Evolutionary conservation across 129 eudicot genomes (phyloP).

Genomic region (Flaveria linearis): DNA sequence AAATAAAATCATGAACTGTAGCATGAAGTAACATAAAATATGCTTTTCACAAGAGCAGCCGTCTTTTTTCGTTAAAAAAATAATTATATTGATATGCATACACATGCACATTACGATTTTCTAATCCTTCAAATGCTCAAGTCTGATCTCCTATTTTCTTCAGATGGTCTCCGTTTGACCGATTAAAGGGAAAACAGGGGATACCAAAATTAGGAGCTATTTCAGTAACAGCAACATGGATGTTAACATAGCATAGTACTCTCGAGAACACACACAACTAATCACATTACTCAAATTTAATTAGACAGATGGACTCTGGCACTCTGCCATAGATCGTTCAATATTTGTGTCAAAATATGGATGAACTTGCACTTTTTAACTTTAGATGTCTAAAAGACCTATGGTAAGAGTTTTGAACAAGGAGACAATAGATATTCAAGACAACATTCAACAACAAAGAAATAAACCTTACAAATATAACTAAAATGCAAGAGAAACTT

Average conservation of each 20-base stretch:
- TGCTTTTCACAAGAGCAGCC: neutral
- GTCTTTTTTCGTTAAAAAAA: neutral
- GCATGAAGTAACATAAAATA: slow-evolving; percentile 22
- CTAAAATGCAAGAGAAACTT: slow-evolving; percentile 9
- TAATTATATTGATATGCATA: slow-evolving; percentile 9
- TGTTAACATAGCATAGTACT: slow-evolving; percentile 1
- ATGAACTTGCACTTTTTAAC: neutral
- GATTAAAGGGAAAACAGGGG: neutral
- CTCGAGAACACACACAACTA: neutral
- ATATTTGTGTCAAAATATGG: neutral
- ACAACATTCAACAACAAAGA: neutral
- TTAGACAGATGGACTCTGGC: neutral
- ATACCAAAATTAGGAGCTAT: slow-evolving; percentile 5
- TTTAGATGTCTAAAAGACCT: neutral
- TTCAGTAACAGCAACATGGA: neutral
- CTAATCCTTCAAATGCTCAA: neutral
- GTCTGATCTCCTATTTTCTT: neutral
- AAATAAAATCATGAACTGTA: slow-evolving; percentile 3
- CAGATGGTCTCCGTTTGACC: neutral
- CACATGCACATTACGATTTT: neutral
- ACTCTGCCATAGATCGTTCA: neutral
- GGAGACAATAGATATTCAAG: slow-evolving; percentile 8
- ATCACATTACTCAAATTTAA: neutral
- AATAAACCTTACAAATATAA: slow-evolving; percentile 7
- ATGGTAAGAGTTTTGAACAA: neutral